Base-by-base conservation (phyloP, 768 basidiomycete genomes). In the Neoboletus subvelutipes region DNA sequence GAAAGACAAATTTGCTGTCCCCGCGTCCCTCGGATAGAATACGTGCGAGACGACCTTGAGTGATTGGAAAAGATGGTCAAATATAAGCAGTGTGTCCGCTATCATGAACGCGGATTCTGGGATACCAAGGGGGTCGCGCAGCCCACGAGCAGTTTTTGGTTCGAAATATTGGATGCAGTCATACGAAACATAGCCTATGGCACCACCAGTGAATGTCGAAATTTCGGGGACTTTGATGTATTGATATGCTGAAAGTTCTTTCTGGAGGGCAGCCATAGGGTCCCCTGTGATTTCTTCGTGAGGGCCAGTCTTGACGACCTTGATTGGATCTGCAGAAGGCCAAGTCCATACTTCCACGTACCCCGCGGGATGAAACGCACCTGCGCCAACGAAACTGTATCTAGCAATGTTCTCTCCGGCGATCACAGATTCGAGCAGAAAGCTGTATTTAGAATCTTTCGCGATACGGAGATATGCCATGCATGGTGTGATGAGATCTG, bases 41-140 rank as follows among this genome's bases (percentile, higher is more conserved):
- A 98, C 90, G 70, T 99, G 97, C 18, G 96, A 96, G 64, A 98
- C 94, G 60, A 98, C 83, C 72, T 97, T 98, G 75, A 98, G 76
- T 37, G 82, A 92, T 73, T 98, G 96, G 78, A 83, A 97, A 57
- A 98, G 86, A 73, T 98, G 97, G 71, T 99, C 97, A 73, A 94
- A 98, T 67, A 98, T 84, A 71, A 99, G 83, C 61, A 99, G 82
- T 15, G 95, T 94, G 72, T 98, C 95, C 63, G 90, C 87, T 48
- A 98, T 83, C 93, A 99, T 97, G 80, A 98, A 98, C 60, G 92
- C 80, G 12, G 95, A 88, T 71, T 99, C 97, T 2, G 97, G 97
- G 56, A 98, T 90, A n/a, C 80, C 79, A 45, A 97, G 78, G 10
- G 85, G 77, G 70, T 98, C 93, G n/a, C 76, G 75, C 26, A 94